phyloP scores from a whole-genome alignment of 805 yeast genomes.

The Myxozyma mucilagina region DNA sequence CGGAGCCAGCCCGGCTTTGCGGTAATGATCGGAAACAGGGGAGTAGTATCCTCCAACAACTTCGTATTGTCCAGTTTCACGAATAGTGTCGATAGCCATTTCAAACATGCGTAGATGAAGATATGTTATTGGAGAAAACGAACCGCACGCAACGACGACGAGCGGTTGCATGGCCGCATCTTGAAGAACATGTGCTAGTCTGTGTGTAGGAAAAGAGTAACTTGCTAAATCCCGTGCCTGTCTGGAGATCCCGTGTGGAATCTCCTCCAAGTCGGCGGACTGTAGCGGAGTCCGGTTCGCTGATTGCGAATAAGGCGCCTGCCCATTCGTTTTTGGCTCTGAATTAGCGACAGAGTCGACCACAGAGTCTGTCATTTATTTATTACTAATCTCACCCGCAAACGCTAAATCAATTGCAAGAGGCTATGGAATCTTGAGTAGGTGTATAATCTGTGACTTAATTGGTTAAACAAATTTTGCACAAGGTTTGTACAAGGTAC shows the following conservation, averaged over 20 bases:
- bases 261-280: slow-evolving; percentile 94
- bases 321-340: not conserved
- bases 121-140: slow-evolving; percentile 94
- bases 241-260: slow-evolving; percentile 88
- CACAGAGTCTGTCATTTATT: no score
- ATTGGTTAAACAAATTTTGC: no score
- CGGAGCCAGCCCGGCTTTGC: slow-evolving; percentile 88
- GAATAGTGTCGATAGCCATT: slow-evolving; percentile 93
- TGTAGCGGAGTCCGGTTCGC: slow-evolving; percentile 44
- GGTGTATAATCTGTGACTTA: no score
- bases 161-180: slow-evolving; percentile 69
- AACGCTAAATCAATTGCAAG: no score
- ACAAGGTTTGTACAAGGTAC: no score
- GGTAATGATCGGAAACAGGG: slow-evolving; percentile 82
- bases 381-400: no score
- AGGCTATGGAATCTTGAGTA: no score
- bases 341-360: no score
- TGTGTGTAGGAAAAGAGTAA: slow-evolving; percentile 84
- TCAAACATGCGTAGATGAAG: slow-evolving; percentile 92
- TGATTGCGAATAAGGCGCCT: slow-evolving; percentile 29
- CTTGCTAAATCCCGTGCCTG: slow-evolving; percentile 72
- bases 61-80: slow-evolving; percentile 90
- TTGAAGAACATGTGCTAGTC: slow-evolving; percentile 29
- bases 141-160: slow-evolving; percentile 96
- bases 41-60: slow-evolving; percentile 95